Evolutionary conservation across 2,329 filamentous ascomycete genomes (phyloP), one percentile per base, ranked within the genome.

Genomic region (Cercospora sp.): DNA sequence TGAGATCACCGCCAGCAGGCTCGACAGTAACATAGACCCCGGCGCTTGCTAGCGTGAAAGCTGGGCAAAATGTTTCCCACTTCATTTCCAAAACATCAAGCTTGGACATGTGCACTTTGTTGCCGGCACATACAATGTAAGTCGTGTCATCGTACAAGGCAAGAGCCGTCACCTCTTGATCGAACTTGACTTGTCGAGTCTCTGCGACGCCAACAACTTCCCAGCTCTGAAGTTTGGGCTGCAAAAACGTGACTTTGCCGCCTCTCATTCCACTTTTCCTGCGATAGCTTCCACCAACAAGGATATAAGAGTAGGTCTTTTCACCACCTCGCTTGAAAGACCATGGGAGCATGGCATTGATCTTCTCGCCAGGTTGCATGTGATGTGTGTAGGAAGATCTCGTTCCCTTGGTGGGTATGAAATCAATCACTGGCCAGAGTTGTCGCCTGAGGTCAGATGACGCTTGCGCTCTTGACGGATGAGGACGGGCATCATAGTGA

Each of bases 331-430:
- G 55, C 3, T 62, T 69, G 58, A 73, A 72, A 2, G 74, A 74
- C 91, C 91, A 93, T 69, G 91, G 88, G 1, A 85, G 78, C 7
- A 93, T 77, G 1, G 86, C 83, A 53, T 87, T 82, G 1, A 93
- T 85, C 45, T 83, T 83, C 69, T 91, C 88, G 0, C 85, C 85
- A 0, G 78, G 70, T 55, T 86, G 83, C 16, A 93, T 80, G 3
- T 85, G 70, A 63, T 74, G 71, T 1, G 65, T 65, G 53, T 64
- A 75, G 16, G 70, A 60, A 10, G 60, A 18, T 8, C 53, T 26
- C 4, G 13, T 66, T 18, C 57, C 64, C 55, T 72, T 71, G 8
- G 62, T 51, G n/a, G 76, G 71, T 9, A 78, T 85, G 16, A 82
- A 83, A 31, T 89, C 85, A 66, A 84, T 74, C 1, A 73, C 71